phyloP scores from a whole-genome alignment of 2,329 filamentous ascomycete genomes.

The Decorospora gaudefroyi region DNA sequence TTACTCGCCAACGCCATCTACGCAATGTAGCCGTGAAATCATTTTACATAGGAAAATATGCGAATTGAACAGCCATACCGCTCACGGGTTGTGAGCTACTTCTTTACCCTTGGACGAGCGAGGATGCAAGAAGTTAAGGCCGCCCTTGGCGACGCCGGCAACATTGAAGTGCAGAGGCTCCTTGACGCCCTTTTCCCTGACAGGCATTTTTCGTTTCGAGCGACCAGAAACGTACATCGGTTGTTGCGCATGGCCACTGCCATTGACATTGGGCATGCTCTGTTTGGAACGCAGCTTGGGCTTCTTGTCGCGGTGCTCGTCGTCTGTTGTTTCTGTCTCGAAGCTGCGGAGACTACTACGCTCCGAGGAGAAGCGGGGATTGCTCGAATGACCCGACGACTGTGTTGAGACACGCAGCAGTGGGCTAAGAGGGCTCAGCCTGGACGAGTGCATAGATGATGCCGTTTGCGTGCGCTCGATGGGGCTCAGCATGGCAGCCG shows the following conservation, averaged over 20 bases:
- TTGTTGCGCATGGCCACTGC: slow-evolving; percentile 29
- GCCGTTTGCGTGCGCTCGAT: slow-evolving; percentile 38
- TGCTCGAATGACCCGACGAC: slow-evolving; percentile 25
- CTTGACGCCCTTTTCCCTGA: slow-evolving; percentile 45
- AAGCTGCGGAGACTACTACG: slow-evolving; percentile 47
- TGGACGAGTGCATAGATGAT: slow-evolving; percentile 18
- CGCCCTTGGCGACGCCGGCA: slow-evolving; percentile 44
- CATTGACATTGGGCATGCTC: slow-evolving; percentile 40
- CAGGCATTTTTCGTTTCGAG: slow-evolving; percentile 50
- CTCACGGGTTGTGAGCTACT: slow-evolving; percentile 26
- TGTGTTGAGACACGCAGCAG: slow-evolving; percentile 20
- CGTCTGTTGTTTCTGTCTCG: slow-evolving; percentile 44
- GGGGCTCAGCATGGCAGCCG: slow-evolving; percentile 44
- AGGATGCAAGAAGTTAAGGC: slow-evolving; percentile 40
- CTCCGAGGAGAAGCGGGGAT: slow-evolving; percentile 40
- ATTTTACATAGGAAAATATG: slow-evolving; percentile 1
- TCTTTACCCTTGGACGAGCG: slow-evolving; percentile 47
- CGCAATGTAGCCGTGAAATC: slow-evolving; percentile 1
- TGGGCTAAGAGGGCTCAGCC: slow-evolving; percentile 17
- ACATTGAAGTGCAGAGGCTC: slow-evolving; percentile 49
- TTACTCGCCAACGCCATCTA: slow-evolving; percentile 29
- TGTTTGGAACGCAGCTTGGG: slow-evolving; percentile 47
- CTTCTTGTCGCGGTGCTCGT: slow-evolving; percentile 50
- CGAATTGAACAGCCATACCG: background rate
- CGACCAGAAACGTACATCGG: slow-evolving; percentile 49